A percentile compares a stretch with the other conserved stretches of the same genome.
These are phyloP conservation scores for Anastatica hierochuntica DNA, from an alignment of 345 rosid species.

Conservation along the genomic window DNA sequence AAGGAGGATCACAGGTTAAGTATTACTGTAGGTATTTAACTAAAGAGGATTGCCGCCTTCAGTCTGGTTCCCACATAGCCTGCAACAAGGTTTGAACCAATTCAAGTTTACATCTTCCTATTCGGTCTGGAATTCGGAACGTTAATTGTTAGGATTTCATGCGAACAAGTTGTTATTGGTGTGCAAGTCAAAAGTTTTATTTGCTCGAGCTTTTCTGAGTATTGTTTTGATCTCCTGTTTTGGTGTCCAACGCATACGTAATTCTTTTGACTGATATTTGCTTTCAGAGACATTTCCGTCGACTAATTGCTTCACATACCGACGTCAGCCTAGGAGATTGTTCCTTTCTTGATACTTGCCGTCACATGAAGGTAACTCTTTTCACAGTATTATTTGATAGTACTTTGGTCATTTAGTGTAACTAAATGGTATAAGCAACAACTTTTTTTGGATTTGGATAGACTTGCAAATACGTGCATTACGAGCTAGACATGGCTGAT, in stretches of 20 bases:
- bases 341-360: constrained; percentile 98
- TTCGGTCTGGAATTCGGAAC: neutral
- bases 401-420: neutral
- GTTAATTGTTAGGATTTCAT: neutral
- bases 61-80: constrained; percentile 66
- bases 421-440: neutral
- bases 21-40: constrained; percentile 87
- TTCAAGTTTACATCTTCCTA: neutral
- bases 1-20: constrained; percentile 96
- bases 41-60: constrained; percentile 90
- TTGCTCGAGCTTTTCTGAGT: neutral
- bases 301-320: constrained; percentile 91
- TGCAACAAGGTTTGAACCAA: constrained; percentile 68
- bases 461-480: constrained; percentile 99
- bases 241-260: neutral
- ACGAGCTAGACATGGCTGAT: constrained; percentile 89
- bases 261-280: neutral
- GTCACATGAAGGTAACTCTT: constrained; percentile 85
- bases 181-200: neutral
- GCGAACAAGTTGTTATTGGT: neutral
- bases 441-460: constrained; percentile 22
- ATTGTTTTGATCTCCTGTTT: neutral
- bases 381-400: neutral
- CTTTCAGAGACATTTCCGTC: constrained; percentile 87
- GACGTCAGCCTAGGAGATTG: constrained; percentile 91